Conservation (phyloP, 148 eudicot genomes). For the Arbutus unedo region DNA sequence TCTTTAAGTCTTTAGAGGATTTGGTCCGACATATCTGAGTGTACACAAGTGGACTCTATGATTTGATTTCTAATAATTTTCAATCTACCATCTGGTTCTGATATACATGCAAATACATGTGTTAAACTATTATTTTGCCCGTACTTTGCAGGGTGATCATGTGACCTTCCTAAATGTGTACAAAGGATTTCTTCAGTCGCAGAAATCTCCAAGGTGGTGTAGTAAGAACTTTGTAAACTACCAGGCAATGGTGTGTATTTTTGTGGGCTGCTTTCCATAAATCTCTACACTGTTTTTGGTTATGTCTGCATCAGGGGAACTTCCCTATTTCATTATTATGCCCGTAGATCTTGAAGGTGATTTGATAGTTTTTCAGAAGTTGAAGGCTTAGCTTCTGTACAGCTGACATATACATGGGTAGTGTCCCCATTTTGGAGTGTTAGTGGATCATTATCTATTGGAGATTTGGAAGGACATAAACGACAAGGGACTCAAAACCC, state of each 20-base stretch:
- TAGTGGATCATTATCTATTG: too few relatives aligned
- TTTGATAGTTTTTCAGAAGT: too few relatives aligned
- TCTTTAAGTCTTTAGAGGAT: not conserved
- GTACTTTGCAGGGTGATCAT: conserved; percentile 83
- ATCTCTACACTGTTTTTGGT: not conserved
- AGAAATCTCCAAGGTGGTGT: conserved; percentile 95
- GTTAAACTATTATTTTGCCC: not conserved
- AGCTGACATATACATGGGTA: too few relatives aligned
- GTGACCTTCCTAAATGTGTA: conserved; percentile 93
- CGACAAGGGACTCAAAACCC: not conserved
- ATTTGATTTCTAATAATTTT: not conserved
- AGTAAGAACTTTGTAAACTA: conserved; percentile 83
- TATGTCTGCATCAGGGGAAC: not conserved
- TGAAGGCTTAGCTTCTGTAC: too few relatives aligned
- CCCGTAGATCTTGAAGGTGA: too few relatives aligned
- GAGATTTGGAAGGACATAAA: not conserved
- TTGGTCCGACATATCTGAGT: not conserved
- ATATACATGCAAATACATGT: conserved; percentile 2
- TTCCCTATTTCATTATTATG: too few relatives aligned
- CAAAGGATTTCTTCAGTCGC: conserved; percentile 80
- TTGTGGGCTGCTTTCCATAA: not conserved
- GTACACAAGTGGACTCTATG: not conserved
- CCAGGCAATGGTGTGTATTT: conserved; percentile 84
- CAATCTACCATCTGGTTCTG: not conserved
- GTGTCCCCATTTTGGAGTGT: too few relatives aligned